Evolutionary conservation across 495 filamentous ascomycete genomes (phyloP).

Genomic region (Trichocladium uniseriatum): DNA sequence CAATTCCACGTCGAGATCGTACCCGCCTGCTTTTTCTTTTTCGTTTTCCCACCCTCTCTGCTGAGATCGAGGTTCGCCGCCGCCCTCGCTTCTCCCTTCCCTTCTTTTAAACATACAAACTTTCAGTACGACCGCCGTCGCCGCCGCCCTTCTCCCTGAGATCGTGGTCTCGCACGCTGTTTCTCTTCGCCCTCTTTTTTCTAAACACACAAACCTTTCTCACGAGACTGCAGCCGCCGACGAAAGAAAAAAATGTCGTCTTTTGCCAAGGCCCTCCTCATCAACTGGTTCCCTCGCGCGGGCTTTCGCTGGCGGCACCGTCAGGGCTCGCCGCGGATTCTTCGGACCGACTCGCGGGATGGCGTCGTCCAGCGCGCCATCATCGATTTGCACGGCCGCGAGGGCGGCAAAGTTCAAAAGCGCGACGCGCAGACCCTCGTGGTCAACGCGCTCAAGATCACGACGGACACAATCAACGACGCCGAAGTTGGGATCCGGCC

Average conservation of each 20-base stretch:
- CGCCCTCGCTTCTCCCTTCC: too few species aligned
- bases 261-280: not conserved
- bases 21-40: too few species aligned
- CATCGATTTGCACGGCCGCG: not conserved
- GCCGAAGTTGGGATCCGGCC: not conserved
- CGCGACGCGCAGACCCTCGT: not conserved
- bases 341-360: not conserved
- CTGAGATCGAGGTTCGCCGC: too few species aligned
- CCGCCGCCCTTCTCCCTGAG: too few species aligned
- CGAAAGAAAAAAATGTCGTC: not conserved
- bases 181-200: not conserved
- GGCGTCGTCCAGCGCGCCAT: not conserved
- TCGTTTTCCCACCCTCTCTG: too few species aligned
- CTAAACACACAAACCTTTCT: not conserved
- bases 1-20: too few species aligned
- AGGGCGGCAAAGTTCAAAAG: not conserved
- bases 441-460: not conserved
- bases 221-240: too few species aligned
- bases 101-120: too few species aligned
- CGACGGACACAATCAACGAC: not conserved
- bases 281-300: not conserved
- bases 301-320: not conserved
- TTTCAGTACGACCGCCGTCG: too few species aligned
- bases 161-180: too few species aligned
- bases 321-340: not conserved